phyloP scores from a whole-genome alignment of 169 alveolate species.

The Eimeria acervulina region DNA sequence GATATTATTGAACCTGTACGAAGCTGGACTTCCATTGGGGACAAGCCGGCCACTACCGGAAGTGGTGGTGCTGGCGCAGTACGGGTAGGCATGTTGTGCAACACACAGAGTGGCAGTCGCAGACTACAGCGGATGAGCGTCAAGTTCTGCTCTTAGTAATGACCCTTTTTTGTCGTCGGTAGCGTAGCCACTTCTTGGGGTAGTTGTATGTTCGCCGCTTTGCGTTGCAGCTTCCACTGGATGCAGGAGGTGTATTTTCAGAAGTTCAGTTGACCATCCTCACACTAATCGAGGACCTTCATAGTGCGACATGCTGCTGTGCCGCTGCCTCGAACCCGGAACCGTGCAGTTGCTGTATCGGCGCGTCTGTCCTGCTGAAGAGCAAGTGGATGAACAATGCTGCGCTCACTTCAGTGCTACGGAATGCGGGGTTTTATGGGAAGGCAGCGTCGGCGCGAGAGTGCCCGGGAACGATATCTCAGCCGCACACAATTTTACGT shows the following conservation, averaged over 20 bases:
- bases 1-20: conserved; percentile 49
- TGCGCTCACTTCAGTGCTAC: conserved; percentile 4
- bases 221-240: conserved; percentile 77
- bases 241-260: conserved; percentile 69
- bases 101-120: neutral
- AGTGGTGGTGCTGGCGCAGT: conserved; percentile 9
- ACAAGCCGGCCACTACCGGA: neutral
- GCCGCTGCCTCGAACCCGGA: conserved; percentile 65
- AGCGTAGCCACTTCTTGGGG: neutral
- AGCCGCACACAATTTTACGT: neutral
- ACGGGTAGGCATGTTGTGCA: conserved; percentile 42
- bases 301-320: conserved; percentile 81
- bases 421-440: neutral
- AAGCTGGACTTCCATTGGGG: conserved; percentile 12
- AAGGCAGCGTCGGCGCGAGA: neutral
- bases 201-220: neutral
- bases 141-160: neutral
- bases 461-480: conserved; percentile 5
- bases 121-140: neutral
- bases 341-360: conserved; percentile 60
- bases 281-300: conserved; percentile 78
- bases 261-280: conserved; percentile 71
- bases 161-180: neutral
- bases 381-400: conserved; percentile 41
- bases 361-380: conserved; percentile 8